These are phyloP conservation scores for Aristolochia fimbriata DNA, from an alignment of 164 flowering plant genomes.

Conservation along the genomic window DNA sequence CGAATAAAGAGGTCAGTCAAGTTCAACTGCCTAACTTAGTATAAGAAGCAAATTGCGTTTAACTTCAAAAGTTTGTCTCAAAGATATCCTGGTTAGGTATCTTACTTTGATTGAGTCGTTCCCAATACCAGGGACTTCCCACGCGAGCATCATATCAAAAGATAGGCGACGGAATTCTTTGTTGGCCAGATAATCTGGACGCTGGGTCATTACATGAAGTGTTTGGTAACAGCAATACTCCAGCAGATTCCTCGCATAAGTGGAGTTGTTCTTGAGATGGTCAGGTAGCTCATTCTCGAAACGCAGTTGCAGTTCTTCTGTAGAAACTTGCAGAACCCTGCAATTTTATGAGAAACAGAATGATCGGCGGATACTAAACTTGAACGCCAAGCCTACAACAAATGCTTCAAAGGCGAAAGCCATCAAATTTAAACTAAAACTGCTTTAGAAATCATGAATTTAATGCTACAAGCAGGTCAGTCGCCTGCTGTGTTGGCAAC, in stretches of 20 bases:
- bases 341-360: conserved; percentile 5
- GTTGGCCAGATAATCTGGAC: conserved; percentile 47
- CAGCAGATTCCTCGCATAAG: conserved; percentile 49
- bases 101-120: conserved; percentile 38
- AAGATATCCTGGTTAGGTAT: neutral
- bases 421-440: too few relatives aligned
- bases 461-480: too few relatives aligned
- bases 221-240: conserved; percentile 62
- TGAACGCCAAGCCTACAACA: neutral
- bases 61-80: too few relatives aligned
- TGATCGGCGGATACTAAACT: neutral
- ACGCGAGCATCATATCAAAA: conserved; percentile 90
- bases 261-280: conserved; percentile 25
- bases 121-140: conserved; percentile 57
- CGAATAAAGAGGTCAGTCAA: too few relatives aligned
- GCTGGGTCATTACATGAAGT: conserved; percentile 19
- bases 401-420: too few relatives aligned
- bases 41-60: too few relatives aligned
- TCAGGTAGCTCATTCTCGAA: conserved; percentile 51
- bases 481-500: too few relatives aligned
- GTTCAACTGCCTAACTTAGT: too few relatives aligned
- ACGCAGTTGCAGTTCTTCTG: conserved; percentile 42
- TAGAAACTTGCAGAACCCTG: conserved; percentile 47
- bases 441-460: too few relatives aligned
- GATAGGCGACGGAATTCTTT: conserved; percentile 57